Evolutionary conservation across 495 filamentous ascomycete genomes (phyloP).

Genomic region (Hypoxylon cercidicola): DNA sequence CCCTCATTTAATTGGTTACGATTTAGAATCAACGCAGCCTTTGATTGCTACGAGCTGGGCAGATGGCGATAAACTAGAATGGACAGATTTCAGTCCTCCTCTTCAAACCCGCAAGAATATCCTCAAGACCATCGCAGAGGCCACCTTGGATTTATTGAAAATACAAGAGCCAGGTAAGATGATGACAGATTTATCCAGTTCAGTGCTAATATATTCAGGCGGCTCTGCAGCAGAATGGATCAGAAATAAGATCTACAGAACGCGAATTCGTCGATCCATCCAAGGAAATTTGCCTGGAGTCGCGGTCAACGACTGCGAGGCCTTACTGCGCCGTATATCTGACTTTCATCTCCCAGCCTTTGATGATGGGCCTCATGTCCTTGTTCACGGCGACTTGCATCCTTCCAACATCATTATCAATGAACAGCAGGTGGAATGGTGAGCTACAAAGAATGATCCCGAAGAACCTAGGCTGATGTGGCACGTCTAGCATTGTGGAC

Average conservation of each 20-base stretch:
- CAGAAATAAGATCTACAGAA: constrained; percentile 7
- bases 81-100: not conserved
- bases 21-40: constrained; percentile 1
- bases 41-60: not conserved
- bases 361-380: constrained; percentile 11
- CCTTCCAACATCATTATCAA: constrained; percentile 9
- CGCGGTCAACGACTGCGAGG: constrained; percentile 4
- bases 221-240: constrained; percentile 7
- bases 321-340: not conserved
- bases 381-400: constrained; percentile 13
- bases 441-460: not conserved
- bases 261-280: not conserved
- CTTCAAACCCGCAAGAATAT: not conserved
- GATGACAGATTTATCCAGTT: not conserved
- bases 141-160: constrained; percentile 5
- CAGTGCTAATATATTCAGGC: not conserved
- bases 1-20: constrained; percentile 3
- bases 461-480: not conserved
- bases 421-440: constrained; percentile 9
- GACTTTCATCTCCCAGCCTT: constrained; percentile 5
- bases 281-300: constrained; percentile 10
- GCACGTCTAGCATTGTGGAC: constrained; percentile 7
- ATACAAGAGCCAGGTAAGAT: constrained; percentile 7
- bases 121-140: constrained; percentile 9
- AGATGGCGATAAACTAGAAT: not conserved